phyloP scores from a whole-genome alignment of 176 grass and related monocot genomes.

The Cymbopogon citratus region DNA sequence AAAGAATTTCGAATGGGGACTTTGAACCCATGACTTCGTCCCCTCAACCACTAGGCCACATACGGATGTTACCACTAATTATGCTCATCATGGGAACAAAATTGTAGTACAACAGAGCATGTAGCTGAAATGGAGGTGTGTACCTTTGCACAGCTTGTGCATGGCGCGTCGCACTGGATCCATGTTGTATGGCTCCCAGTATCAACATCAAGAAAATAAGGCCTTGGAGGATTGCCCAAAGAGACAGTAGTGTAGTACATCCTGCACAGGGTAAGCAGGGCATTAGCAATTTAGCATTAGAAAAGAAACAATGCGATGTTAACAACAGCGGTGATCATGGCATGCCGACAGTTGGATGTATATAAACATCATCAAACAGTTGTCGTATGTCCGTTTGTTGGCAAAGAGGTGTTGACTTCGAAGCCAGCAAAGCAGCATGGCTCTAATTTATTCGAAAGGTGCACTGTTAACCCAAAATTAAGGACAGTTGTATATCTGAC shows the following conservation, averaged over 20 bases:
- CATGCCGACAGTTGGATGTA: neutral
- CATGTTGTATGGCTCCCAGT: constrained; percentile 75
- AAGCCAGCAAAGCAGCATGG: neutral
- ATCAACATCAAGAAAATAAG: constrained; percentile 87
- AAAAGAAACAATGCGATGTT: constrained; percentile 1
- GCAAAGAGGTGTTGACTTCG: neutral
- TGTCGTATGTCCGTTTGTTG: neutral
- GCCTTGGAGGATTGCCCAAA: constrained; percentile 68
- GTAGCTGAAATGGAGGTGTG: neutral
- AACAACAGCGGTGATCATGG: neutral
- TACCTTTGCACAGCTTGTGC: constrained; percentile 81
- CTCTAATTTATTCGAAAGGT: neutral
- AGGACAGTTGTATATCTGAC: neutral
- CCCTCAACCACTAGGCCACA: neutral
- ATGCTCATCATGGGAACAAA: neutral
- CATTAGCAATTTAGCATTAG: constrained; percentile 21
- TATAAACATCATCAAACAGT: neutral
- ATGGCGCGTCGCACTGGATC: constrained; percentile 84
- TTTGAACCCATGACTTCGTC: neutral
- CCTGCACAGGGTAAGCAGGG: constrained; percentile 43
- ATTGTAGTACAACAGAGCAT: neutral
- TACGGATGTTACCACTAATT: neutral
- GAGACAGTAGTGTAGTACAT: constrained; percentile 72
- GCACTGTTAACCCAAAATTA: neutral
- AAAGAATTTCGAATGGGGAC: neutral